phyloP scores from a whole-genome alignment of 2,329 filamentous ascomycete genomes.

The Torrubiella hemipterigena region DNA sequence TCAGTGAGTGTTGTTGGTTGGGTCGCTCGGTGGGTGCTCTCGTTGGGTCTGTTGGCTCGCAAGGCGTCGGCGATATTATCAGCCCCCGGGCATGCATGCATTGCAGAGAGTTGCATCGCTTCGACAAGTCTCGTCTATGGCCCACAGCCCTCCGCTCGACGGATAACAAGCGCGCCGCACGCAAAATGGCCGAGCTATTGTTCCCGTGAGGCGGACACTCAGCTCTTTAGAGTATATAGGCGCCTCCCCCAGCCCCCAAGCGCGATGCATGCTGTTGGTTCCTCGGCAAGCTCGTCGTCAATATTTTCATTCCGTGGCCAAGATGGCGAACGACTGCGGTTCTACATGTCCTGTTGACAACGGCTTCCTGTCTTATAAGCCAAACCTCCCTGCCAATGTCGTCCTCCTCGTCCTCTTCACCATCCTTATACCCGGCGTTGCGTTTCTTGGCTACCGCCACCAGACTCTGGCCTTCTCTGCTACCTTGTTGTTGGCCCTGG shows the following conservation, averaged over 20 bases:
- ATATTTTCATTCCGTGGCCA: conserved; percentile 4
- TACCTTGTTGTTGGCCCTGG: conserved; percentile 25
- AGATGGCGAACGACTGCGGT: conserved; percentile 23
- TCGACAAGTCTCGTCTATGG: too few relatives aligned
- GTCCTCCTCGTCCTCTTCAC: conserved; percentile 27
- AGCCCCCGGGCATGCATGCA: too few relatives aligned
- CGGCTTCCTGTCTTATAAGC: conserved; percentile 25
- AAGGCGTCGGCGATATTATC: too few relatives aligned
- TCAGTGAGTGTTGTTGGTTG: too few relatives aligned
- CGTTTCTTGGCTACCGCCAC: conserved; percentile 26
- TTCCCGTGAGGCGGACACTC: not conserved
- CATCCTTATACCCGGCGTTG: conserved; percentile 22
- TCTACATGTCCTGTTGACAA: conserved; percentile 20
- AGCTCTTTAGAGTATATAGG: not conserved
- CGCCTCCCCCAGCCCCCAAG: not conserved
- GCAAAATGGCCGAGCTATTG: too few relatives aligned
- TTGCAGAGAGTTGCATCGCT: too few relatives aligned
- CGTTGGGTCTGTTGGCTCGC: too few relatives aligned
- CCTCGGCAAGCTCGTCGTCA: not conserved
- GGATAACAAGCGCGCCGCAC: too few relatives aligned
- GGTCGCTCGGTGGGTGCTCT: too few relatives aligned
- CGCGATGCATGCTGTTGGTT: too few relatives aligned
- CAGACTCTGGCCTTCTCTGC: conserved; percentile 27
- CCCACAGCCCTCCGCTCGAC: too few relatives aligned
- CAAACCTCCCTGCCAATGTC: conserved; percentile 25